phyloP scores from a whole-genome alignment of 1,284 basidiomycete genomes.

The Trametes sp. region DNA sequence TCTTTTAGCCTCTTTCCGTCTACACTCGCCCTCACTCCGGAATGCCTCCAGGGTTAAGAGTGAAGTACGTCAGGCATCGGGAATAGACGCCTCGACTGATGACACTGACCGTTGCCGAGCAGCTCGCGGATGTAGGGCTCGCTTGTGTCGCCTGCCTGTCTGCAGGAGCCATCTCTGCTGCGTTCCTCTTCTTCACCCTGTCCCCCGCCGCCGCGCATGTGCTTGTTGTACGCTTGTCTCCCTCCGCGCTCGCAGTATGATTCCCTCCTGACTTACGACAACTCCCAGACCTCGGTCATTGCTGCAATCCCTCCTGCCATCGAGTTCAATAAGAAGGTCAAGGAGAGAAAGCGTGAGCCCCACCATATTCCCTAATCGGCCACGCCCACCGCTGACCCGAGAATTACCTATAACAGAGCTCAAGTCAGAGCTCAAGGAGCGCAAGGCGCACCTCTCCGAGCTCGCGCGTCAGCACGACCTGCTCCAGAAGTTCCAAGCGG shows the following conservation, averaged over 20 bases:
- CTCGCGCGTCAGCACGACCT: background rate
- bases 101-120: too few relatives aligned
- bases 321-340: background rate
- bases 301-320: background rate
- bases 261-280: background rate
- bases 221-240: background rate
- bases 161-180: slow-evolving; percentile 5
- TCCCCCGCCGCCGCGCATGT: background rate
- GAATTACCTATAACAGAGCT: background rate
- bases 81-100: too few relatives aligned
- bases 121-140: background rate
- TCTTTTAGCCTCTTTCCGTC: too few relatives aligned
- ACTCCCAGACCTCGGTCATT: background rate
- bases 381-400: too few relatives aligned
- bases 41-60: background rate
- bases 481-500: background rate
- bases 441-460: background rate
- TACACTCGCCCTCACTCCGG: too few relatives aligned
- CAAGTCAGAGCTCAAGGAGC: background rate
- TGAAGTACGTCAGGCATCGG: background rate
- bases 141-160: background rate
- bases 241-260: background rate
- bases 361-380: too few relatives aligned
- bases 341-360: background rate
- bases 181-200: slow-evolving; percentile 3